Conservation (phyloP, 768 basidiomycete genomes). For the Collybia nuda region DNA sequence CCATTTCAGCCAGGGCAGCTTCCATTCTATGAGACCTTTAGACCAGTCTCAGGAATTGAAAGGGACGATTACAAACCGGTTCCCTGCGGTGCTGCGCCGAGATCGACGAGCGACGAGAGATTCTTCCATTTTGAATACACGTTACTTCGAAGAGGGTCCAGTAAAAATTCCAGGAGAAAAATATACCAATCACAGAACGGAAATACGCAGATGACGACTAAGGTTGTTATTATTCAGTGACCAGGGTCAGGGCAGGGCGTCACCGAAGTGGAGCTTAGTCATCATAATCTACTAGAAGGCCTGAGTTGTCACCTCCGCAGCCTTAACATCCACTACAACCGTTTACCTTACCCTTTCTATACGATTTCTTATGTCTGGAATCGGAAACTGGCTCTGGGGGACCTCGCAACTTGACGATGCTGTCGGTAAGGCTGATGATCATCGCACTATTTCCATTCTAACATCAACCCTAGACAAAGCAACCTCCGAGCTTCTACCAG, state of each 20-base stretch:
- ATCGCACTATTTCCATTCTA: slow-evolving; percentile 1
- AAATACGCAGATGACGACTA: neutral
- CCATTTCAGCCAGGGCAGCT: slow-evolving; percentile 72
- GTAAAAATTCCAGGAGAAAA: no score
- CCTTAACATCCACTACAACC: no score
- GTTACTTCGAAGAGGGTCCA: no score
- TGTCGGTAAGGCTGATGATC: slow-evolving; percentile 51
- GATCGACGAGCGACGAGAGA: slow-evolving; percentile 56
- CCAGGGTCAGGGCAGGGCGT: no score
- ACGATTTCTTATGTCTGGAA: slow-evolving; percentile 45
- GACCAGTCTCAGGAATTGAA: neutral
- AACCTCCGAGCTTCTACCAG: slow-evolving; percentile 86
- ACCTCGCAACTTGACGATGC: slow-evolving; percentile 81
- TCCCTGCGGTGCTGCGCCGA: slow-evolving; percentile 75
- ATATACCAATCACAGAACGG: no score
- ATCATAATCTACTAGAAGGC: no score
- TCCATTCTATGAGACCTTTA: slow-evolving; percentile 56
- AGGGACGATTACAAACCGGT: slow-evolving; percentile 46
- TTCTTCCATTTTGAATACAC: slow-evolving; percentile 27
- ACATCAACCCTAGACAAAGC: slow-evolving; percentile 68
- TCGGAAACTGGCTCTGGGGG: slow-evolving; percentile 78
- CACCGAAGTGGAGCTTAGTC: no score
- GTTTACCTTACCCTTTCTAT: no score
- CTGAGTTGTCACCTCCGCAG: no score
- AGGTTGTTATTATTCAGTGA: no score